Evolutionary conservation across 1,284 basidiomycete species (phyloP).

Genomic region (Trichosporon sp.): DNA sequence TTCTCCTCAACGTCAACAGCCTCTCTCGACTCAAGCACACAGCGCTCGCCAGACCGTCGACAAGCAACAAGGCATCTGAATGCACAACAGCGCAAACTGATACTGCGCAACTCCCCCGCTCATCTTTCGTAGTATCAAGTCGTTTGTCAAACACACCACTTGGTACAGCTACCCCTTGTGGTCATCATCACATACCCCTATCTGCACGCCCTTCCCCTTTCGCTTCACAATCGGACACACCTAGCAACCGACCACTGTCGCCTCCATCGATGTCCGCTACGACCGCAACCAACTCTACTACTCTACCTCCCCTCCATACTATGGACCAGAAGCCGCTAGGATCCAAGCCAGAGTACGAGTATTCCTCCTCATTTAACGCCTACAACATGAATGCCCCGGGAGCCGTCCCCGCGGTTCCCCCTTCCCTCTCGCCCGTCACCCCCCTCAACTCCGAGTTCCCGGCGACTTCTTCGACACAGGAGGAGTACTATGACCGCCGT

Average conservation of each 20-base stretch:
- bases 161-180: not conserved
- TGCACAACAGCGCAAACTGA: not conserved
- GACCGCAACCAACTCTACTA: not conserved
- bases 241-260: not conserved
- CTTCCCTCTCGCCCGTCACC: not conserved
- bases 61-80: not conserved
- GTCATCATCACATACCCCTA: not conserved
- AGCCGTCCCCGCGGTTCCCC: not conserved
- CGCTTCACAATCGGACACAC: not conserved
- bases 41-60: not conserved
- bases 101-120: not conserved
- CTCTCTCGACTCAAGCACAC: not conserved
- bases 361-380: not conserved
- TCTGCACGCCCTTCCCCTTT: not conserved
- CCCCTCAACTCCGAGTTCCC: not conserved
- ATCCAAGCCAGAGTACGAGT: not conserved
- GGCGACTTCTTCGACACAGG: not conserved
- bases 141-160: not conserved
- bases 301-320: not conserved
- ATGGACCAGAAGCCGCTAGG: constrained; percentile 2
- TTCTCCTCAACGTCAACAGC: not conserved
- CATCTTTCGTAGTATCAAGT: not conserved
- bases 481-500: not conserved
- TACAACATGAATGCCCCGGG: constrained; percentile 1
- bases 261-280: not conserved